Evolutionary conservation across 371 early-diverging fungal genomes (phyloP).

Genomic region (Syncephalastrum sp.): DNA sequence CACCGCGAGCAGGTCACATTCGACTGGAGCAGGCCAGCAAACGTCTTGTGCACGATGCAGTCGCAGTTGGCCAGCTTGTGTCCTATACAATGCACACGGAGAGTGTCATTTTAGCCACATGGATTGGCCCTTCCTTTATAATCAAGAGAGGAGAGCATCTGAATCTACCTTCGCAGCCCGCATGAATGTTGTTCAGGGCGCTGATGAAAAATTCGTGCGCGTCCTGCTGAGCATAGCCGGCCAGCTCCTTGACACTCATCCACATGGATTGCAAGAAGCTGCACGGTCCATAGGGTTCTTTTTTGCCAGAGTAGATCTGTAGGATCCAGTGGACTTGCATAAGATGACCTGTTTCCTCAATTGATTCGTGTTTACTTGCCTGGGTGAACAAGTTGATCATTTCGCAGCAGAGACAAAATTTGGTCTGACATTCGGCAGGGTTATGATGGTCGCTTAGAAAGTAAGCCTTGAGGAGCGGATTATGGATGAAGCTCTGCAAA

Average conservation of each 20-base stretch:
- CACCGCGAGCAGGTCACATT: slow-evolving; percentile 88
- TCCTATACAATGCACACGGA: slow-evolving; percentile 1
- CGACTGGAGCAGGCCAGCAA: slow-evolving; percentile 87
- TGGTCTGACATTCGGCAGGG: slow-evolving; percentile 58
- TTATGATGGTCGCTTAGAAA: slow-evolving; percentile 88
- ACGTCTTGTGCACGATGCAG: slow-evolving; percentile 90
- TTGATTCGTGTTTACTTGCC: slow-evolving; percentile 23
- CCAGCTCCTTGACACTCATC: slow-evolving; percentile 82
- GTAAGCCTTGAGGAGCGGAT: slow-evolving; percentile 83
- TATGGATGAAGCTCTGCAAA: slow-evolving; percentile 89
- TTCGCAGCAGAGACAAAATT: slow-evolving; percentile 91
- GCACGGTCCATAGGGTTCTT: slow-evolving; percentile 80
- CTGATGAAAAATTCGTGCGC: slow-evolving; percentile 96
- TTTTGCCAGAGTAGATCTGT: slow-evolving; percentile 71
- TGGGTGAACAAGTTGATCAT: slow-evolving; percentile 80
- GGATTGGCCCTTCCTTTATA: too few relatives aligned
- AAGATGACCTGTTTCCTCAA: neutral
- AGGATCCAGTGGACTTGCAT: neutral
- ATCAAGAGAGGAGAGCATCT: too few relatives aligned
- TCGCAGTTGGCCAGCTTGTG: slow-evolving; percentile 56
- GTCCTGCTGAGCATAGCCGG: slow-evolving; percentile 95
- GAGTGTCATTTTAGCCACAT: too few relatives aligned
- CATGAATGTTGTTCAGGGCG: slow-evolving; percentile 84
- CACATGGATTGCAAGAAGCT: slow-evolving; percentile 86
- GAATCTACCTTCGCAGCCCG: slow-evolving; percentile 39